Evolutionary conservation across 371 early-diverging fungal genomes (phyloP).

Genomic region (Choanephora cucurbitarum): DNA sequence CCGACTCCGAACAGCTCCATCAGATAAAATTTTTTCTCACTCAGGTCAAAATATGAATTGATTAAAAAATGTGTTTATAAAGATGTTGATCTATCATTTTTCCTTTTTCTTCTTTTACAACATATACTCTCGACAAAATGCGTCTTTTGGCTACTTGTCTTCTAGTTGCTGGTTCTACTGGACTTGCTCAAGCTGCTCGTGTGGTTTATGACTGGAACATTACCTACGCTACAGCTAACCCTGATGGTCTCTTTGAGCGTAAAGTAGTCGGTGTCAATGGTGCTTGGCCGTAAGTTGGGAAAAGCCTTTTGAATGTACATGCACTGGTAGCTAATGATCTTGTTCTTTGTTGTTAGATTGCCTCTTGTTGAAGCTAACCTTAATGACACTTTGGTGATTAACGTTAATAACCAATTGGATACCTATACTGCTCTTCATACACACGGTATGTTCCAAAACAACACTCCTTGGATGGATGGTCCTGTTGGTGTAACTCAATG

Average conservation of each 20-base stretch:
- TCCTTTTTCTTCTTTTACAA: constrained; percentile 9
- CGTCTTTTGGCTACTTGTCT: constrained; percentile 26
- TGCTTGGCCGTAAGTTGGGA: constrained; percentile 64
- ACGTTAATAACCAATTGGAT: constrained; percentile 58
- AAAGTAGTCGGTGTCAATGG: constrained; percentile 79
- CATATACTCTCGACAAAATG: constrained; percentile 16
- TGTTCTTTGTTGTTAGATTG: constrained; percentile 35
- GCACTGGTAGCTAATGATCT: constrained; percentile 13
- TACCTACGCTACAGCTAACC: constrained; percentile 70
- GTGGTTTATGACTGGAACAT: constrained; percentile 75
- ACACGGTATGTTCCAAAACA: constrained; percentile 74
- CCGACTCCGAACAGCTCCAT: neutral
- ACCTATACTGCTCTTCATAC: constrained; percentile 64
- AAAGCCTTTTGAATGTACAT: too few species aligned
- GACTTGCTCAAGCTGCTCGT: constrained; percentile 50
- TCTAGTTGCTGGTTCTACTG: constrained; percentile 24
- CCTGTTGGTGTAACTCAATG: constrained; percentile 68
- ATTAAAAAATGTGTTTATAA: neutral
- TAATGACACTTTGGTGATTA: constrained; percentile 64
- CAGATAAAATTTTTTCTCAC: constrained; percentile 5
- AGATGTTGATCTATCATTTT: constrained; percentile 16
- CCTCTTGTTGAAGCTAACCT: constrained; percentile 49
- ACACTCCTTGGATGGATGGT: constrained; percentile 67
- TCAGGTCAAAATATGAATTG: neutral
- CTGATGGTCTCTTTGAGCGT: constrained; percentile 66